These are phyloP conservation scores for Lodderomyces theae DNA, from an alignment of 1,139 yeast genomes.

Conservation along the genomic window DNA sequence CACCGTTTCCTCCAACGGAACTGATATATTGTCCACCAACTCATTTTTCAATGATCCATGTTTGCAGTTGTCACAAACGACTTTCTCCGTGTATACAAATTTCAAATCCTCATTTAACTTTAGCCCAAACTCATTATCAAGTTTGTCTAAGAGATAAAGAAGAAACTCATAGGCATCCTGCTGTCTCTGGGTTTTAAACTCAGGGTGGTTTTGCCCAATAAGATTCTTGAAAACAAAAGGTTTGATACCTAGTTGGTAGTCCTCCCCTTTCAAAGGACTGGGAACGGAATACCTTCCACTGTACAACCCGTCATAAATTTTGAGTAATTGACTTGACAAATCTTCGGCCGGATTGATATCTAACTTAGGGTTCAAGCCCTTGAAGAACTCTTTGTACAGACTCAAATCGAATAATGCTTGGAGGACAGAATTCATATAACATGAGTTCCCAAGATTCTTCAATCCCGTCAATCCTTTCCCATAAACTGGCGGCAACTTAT, in stretches of 20 bases:
- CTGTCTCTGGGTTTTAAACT: constrained; percentile 82
- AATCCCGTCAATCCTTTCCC: constrained; percentile 78
- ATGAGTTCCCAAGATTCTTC: constrained; percentile 87
- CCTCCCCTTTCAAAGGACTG: constrained; percentile 39
- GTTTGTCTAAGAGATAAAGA: constrained; percentile 59
- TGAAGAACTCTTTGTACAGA: constrained; percentile 39
- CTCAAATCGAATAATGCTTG: constrained; percentile 55
- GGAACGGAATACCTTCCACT: constrained; percentile 74
- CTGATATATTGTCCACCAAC: constrained; percentile 63
- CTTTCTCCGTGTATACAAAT: constrained; percentile 62
- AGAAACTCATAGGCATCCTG: constrained; percentile 95
- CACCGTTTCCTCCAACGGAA: constrained; percentile 52
- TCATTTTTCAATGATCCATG: constrained; percentile 59
- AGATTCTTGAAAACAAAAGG: constrained; percentile 74
- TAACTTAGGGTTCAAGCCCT: constrained; percentile 23
- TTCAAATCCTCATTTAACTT: constrained; percentile 52
- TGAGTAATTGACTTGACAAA: constrained; percentile 68
- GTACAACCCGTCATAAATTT: constrained; percentile 73
- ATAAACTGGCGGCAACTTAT: constrained; percentile 58
- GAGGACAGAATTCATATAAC: constrained; percentile 80
- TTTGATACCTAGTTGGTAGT: constrained; percentile 71
- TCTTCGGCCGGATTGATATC: constrained; percentile 59
- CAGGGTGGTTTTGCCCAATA: constrained; percentile 75
- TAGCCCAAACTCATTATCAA: constrained; percentile 55
- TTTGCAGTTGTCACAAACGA: constrained; percentile 61